Conservation (phyloP, 2,329 filamentous ascomycete species). For the Parasarocladium wereldwijsianum region DNA sequence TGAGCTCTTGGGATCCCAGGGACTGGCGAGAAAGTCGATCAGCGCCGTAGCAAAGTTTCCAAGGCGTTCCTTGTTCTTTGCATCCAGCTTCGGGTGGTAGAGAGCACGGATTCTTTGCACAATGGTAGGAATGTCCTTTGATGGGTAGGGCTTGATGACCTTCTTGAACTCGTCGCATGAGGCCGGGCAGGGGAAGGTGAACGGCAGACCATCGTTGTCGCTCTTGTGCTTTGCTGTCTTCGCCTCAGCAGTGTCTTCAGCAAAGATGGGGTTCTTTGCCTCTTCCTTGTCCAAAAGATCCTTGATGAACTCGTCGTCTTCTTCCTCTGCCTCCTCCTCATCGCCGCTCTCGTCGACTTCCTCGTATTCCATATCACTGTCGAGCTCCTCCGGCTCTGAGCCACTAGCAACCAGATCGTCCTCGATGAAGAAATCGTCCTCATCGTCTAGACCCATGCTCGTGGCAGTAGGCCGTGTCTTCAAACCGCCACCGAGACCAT, state of each 20-base stretch:
- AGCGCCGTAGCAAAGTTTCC: constrained; percentile 50
- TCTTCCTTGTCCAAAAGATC: constrained; percentile 49
- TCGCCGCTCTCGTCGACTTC: constrained; percentile 24
- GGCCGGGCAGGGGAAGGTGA: constrained; percentile 74
- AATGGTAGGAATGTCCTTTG: constrained; percentile 57
- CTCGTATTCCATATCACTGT: constrained; percentile 31
- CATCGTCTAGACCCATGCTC: constrained; percentile 69
- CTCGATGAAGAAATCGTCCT: constrained; percentile 87
- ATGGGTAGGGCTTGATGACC: constrained; percentile 44
- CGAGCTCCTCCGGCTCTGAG: constrained; percentile 50
- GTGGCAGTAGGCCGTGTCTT: constrained; percentile 39
- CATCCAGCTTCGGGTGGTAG: constrained; percentile 78
- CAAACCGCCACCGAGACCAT: constrained; percentile 45
- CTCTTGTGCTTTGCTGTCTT: constrained; percentile 18
- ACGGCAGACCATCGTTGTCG: constrained; percentile 51
- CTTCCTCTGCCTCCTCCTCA: constrained; percentile 21
- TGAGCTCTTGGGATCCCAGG: constrained; percentile 17
- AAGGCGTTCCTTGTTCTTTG: constrained; percentile 74
- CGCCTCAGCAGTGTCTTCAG: constrained; percentile 27
- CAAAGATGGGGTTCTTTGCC: constrained; percentile 36
- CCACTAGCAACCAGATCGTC: constrained; percentile 76
- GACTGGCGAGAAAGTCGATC: constrained; percentile 44
- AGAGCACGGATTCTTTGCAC: constrained; percentile 81
- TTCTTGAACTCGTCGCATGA: constrained; percentile 61
- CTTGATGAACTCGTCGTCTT: constrained; percentile 59